Evolutionary conservation across 257 asterid species (phyloP).

Genomic region (Misopates orontium): DNA sequence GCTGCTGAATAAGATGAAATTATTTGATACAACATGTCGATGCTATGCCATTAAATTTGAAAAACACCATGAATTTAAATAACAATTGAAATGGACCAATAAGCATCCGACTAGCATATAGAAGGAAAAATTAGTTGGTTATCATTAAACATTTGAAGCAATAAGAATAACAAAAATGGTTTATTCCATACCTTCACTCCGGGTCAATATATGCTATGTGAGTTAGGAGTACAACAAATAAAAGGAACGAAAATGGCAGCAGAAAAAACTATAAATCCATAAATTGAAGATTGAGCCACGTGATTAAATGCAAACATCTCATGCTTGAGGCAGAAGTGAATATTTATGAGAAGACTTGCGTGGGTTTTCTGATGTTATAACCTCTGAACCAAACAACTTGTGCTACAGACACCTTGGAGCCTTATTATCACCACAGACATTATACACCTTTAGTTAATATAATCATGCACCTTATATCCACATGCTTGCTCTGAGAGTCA

Average conservation of each 20-base stretch:
- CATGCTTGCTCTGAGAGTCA: background rate
- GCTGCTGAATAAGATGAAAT: slow-evolving; percentile 96
- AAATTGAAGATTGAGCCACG: slow-evolving; percentile 2
- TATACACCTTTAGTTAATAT: slow-evolving; percentile 11
- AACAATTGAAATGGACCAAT: too few species aligned
- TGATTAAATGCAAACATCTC: slow-evolving; percentile 18
- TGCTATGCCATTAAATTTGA: slow-evolving; percentile 75
- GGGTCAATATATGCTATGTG: background rate
- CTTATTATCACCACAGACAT: background rate
- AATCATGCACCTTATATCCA: slow-evolving; percentile 15
- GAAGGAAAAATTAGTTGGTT: too few species aligned
- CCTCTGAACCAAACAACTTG: slow-evolving; percentile 16
- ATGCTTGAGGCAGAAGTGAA: slow-evolving; percentile 18
- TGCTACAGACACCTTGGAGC: slow-evolving; percentile 10
- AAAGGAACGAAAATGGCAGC: slow-evolving; percentile 21
- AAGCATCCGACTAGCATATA: too few species aligned
- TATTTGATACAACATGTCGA: slow-evolving; percentile 98
- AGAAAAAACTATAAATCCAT: background rate
- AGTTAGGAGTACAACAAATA: background rate
- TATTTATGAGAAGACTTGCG: background rate
- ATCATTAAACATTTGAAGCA: background rate
- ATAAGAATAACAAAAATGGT: slow-evolving; percentile 31
- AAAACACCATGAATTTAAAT: slow-evolving; percentile 25
- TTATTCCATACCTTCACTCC: slow-evolving; percentile 12
- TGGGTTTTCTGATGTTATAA: slow-evolving; percentile 24